Evolutionary conservation across 2,329 filamentous ascomycete genomes (phyloP).

Genomic region (Mycogone perniciosa): DNA sequence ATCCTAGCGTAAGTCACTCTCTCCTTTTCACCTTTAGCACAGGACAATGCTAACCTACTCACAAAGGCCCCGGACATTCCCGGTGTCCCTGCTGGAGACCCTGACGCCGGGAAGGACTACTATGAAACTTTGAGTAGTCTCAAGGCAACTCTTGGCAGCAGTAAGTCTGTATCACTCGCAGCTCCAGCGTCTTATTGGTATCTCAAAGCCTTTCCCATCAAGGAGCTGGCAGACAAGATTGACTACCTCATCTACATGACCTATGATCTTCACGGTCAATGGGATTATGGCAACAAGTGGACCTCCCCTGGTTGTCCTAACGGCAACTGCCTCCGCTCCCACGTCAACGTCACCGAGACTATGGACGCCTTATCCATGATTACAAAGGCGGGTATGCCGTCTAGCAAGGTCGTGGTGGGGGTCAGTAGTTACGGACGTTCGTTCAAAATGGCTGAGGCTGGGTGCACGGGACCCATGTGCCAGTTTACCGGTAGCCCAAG

Average conservation of each 20-base stretch:
- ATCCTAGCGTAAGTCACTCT: conserved; percentile 29
- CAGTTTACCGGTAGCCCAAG: conserved; percentile 14
- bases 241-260: conserved; percentile 32
- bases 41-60: background rate
- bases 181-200: conserved; percentile 28
- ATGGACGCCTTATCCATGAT: conserved; percentile 22
- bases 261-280: conserved; percentile 27
- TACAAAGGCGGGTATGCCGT: conserved; percentile 22
- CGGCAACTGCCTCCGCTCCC: conserved; percentile 7
- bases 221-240: conserved; percentile 18
- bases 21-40: conserved; percentile 23
- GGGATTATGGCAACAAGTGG: conserved; percentile 19
- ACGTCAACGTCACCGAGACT: conserved; percentile 23
- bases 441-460: conserved; percentile 22
- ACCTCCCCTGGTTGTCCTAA: conserved; percentile 14
- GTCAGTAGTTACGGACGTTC: conserved; percentile 22
- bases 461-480: conserved; percentile 19
- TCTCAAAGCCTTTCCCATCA: conserved; percentile 25
- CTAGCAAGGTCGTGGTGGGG: conserved; percentile 22
- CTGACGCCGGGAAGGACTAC: conserved; percentile 12
- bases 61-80: conserved; percentile 19
- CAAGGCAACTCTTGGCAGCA: conserved; percentile 17
- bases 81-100: conserved; percentile 23
- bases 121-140: conserved; percentile 14
- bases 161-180: conserved; percentile 26